Evolutionary conservation across 371 early-diverging fungal genomes (phyloP).

Genomic region (Mucor velutinosus): DNA sequence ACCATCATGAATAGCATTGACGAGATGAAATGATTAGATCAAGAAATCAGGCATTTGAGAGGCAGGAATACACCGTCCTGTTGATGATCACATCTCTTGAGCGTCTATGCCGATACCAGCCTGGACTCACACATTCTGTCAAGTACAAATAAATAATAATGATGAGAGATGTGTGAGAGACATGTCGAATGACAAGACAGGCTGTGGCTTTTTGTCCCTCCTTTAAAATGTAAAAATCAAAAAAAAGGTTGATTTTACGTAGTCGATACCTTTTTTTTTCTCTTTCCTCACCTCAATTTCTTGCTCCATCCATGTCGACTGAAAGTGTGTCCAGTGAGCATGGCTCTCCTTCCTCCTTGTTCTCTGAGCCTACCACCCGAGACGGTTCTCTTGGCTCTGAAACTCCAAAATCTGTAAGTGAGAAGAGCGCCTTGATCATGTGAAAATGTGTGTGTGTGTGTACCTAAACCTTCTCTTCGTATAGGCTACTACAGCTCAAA

Average conservation of each 20-base stretch:
- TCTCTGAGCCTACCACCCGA: conserved; percentile 9
- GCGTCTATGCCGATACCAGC: not conserved
- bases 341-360: not conserved
- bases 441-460: not conserved
- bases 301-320: not conserved
- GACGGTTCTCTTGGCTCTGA: not conserved
- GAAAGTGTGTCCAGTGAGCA: not conserved
- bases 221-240: not conserved
- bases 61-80: not conserved
- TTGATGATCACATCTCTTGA: not conserved
- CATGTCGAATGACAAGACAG: not conserved
- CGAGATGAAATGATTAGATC: not conserved
- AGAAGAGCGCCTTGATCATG: not conserved
- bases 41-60: not conserved
- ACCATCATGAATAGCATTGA: not conserved
- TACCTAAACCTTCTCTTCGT: not conserved
- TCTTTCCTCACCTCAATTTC: not conserved
- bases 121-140: no score
- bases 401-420: not conserved
- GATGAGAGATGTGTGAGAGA: not conserved
- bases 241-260: not conserved
- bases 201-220: not conserved
- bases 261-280: not conserved
- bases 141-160: no score
- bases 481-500: conserved; percentile 11